phyloP scores from a whole-genome alignment of 1,139 yeast species.

The Debaryomyces subglobosus region DNA sequence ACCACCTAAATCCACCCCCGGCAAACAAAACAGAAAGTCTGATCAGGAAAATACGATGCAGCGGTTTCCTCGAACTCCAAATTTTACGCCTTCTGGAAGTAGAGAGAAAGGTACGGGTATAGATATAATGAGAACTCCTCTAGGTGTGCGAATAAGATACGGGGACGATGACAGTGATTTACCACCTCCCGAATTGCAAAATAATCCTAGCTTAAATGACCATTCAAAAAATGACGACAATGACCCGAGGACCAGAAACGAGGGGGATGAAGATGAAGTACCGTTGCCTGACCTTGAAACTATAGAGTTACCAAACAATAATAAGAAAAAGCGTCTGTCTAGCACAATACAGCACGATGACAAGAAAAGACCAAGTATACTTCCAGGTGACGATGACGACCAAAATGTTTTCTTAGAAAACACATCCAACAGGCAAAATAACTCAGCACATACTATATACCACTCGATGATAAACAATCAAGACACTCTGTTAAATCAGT shows the following conservation, averaged over 20 bases:
- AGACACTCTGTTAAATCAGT: slow-evolving; percentile 12
- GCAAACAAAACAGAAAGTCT: slow-evolving; percentile 15
- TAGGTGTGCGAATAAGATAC: slow-evolving; percentile 26
- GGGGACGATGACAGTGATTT: slow-evolving; percentile 40
- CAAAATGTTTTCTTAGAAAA: slow-evolving; percentile 40
- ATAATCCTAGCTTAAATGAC: slow-evolving; percentile 7
- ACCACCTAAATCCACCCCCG: slow-evolving; percentile 26
- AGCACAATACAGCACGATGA: slow-evolving; percentile 6
- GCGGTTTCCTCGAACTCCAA: slow-evolving; percentile 55
- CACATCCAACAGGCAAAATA: slow-evolving; percentile 16
- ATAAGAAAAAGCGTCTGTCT: slow-evolving; percentile 10
- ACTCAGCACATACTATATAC: slow-evolving; percentile 34
- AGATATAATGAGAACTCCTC: slow-evolving; percentile 29
- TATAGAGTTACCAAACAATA: slow-evolving; percentile 20
- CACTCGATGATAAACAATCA: slow-evolving; percentile 30
- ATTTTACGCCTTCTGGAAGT: slow-evolving; percentile 24
- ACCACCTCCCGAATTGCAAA: slow-evolving; percentile 34
- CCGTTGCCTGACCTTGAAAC: slow-evolving; percentile 30
- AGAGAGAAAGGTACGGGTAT: slow-evolving; percentile 16
- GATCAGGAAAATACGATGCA: slow-evolving; percentile 33
- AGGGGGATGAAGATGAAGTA: slow-evolving; percentile 21
- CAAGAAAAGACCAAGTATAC: slow-evolving; percentile 13
- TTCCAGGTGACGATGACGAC: slow-evolving; percentile 17
- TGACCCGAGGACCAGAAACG: slow-evolving; percentile 5
- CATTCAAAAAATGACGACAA: slow-evolving; percentile 4